These are phyloP conservation scores for Phialophora verrucosa DNA, from an alignment of 2,329 filamentous ascomycete genomes.

Conservation along the genomic window DNA sequence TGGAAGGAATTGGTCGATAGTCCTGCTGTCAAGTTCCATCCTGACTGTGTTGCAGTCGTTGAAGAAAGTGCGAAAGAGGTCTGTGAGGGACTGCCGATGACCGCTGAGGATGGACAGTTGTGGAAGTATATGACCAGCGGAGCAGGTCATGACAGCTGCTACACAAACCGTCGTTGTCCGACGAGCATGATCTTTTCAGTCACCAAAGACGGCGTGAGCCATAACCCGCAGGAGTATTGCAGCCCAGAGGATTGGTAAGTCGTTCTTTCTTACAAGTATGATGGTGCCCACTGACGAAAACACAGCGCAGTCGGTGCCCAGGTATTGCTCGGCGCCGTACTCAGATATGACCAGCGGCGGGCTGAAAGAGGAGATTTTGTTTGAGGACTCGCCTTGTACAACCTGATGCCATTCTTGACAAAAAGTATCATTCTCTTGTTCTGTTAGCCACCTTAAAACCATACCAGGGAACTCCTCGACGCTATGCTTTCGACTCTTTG, in stretches of 20 bases:
- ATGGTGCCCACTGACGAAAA: slow-evolving; percentile 13
- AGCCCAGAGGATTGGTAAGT: slow-evolving; percentile 61
- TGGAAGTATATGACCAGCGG: slow-evolving; percentile 63
- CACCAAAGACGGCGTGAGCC: slow-evolving; percentile 67
- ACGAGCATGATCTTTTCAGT: slow-evolving; percentile 74
- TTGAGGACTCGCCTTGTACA: slow-evolving; percentile 11
- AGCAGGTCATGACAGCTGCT: slow-evolving; percentile 70
- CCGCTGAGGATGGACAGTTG: slow-evolving; percentile 47
- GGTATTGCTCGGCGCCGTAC: slow-evolving; percentile 38
- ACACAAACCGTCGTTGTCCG: slow-evolving; percentile 64
- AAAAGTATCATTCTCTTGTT: slow-evolving; percentile 4
- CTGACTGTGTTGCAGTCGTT: slow-evolving; percentile 71
- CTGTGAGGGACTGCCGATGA: slow-evolving; percentile 49
- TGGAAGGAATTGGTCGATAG: slow-evolving; percentile 40
- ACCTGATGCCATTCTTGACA: slow-evolving; percentile 1
- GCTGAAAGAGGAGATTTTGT: slow-evolving; percentile 33
- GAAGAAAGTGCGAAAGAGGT: slow-evolving; percentile 64
- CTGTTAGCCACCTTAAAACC: not conserved
- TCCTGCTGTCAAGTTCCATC: slow-evolving; percentile 67
- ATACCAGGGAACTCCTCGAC: not conserved
- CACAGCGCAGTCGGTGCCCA: slow-evolving; percentile 42
- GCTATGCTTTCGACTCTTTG: not conserved
- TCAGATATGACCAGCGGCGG: slow-evolving; percentile 52
- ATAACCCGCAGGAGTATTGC: slow-evolving; percentile 68
- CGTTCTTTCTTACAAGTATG: not conserved